Conservation (phyloP, 2,329 filamentous ascomycete genomes). For the Trichoderma atroviride region DNA sequence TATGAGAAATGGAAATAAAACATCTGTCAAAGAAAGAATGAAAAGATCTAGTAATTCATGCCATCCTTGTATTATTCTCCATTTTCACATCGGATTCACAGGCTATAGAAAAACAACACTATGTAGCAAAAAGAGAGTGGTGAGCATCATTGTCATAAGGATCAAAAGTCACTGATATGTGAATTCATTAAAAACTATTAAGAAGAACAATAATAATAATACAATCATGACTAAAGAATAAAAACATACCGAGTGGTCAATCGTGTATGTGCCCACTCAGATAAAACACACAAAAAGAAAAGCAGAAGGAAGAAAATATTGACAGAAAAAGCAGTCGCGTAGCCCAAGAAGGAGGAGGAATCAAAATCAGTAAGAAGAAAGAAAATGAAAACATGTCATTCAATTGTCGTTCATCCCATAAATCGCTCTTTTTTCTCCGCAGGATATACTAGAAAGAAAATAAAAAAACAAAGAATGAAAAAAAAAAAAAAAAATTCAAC, state of each 20-base stretch:
- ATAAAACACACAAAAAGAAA: not conserved
- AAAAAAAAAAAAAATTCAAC: not conserved
- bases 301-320: not conserved
- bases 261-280: not conserved
- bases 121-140: not conserved
- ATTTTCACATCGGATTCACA: not conserved
- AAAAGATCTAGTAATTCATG: not conserved
- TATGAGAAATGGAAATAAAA: not conserved
- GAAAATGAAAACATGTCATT: not conserved
- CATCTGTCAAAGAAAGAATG: not conserved
- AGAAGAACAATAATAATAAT: not conserved
- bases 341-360: not conserved
- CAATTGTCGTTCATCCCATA: not conserved
- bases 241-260: not conserved
- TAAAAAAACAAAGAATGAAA: not conserved
- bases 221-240: not conserved
- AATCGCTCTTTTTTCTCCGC: not conserved
- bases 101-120: not conserved
- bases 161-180: not conserved
- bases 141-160: not conserved
- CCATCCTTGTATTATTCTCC: not conserved
- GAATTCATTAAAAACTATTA: not conserved
- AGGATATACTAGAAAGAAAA: constrained; percentile 2
- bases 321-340: not conserved
- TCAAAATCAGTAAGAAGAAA: not conserved